These are phyloP conservation scores for Francoa sonchifolia DNA, from an alignment of 441 rosid species.

Conservation along the genomic window DNA sequence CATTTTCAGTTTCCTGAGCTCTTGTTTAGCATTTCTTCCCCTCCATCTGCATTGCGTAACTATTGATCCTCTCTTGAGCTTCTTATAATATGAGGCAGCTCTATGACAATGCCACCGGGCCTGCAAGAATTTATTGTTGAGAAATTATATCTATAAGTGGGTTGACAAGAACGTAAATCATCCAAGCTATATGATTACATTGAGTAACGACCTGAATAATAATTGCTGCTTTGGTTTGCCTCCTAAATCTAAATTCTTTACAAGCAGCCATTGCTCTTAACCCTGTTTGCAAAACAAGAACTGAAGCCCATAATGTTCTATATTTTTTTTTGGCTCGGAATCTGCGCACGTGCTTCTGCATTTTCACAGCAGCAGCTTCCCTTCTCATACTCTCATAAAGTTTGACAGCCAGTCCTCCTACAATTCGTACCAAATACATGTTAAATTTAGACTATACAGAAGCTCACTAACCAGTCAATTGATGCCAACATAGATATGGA, in stretches of 20 bases:
- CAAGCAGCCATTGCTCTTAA: slow-evolving; percentile 71
- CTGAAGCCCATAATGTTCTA: slow-evolving; percentile 47
- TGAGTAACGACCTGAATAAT: slow-evolving; percentile 53
- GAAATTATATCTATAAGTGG: neutral
- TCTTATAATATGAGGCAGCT: slow-evolving; percentile 49
- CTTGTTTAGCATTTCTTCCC: slow-evolving; percentile 64
- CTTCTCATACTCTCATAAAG: slow-evolving; percentile 37
- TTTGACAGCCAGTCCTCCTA: slow-evolving; percentile 76
- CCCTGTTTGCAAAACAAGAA: slow-evolving; percentile 63
- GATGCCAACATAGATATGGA: neutral
- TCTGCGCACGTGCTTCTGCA: slow-evolving; percentile 68
- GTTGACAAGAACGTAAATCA: neutral
- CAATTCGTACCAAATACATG: slow-evolving; percentile 11
- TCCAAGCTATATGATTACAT: neutral
- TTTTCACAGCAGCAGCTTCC: slow-evolving; percentile 69
- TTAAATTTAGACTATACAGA: slow-evolving; percentile 4
- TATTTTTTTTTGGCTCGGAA: slow-evolving; percentile 49
- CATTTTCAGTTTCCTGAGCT: slow-evolving; percentile 92
- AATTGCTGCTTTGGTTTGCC: slow-evolving; percentile 59
- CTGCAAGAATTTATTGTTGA: slow-evolving; percentile 23
- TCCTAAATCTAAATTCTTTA: slow-evolving; percentile 66
- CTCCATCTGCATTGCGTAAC: slow-evolving; percentile 87
- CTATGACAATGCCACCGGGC: slow-evolving; percentile 73
- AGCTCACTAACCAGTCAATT: neutral
- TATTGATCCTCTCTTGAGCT: slow-evolving; percentile 62